A percentile compares a stretch with the other conserved stretches of the same genome.
phyloP scores from a whole-genome alignment of 352 stramenopile species.

The Pythium brachiatum region DNA sequence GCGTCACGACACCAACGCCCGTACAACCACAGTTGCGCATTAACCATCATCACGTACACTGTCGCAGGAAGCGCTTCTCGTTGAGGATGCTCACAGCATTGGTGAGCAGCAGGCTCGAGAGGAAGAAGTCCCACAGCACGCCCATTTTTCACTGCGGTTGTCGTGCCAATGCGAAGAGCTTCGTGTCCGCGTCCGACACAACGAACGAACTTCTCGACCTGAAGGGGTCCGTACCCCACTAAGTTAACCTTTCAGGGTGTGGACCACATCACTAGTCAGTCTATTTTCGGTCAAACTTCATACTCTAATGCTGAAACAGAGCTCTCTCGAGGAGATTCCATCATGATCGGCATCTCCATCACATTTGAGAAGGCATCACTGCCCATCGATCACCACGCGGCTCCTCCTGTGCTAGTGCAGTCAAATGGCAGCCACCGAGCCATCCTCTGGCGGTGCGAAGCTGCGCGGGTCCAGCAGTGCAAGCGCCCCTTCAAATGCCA shows the following conservation, averaged over 20 bases:
- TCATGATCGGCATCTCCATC: not conserved
- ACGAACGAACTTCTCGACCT: not conserved
- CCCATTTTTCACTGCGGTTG: conserved; percentile 44
- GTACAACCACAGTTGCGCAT: not conserved
- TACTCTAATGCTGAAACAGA: not conserved
- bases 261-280: conserved; percentile 2
- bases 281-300: conserved; percentile 1
- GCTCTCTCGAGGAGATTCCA: not conserved
- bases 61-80: conserved; percentile 84
- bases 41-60: conserved; percentile 43
- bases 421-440: not conserved
- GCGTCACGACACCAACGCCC: not conserved
- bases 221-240: not conserved
- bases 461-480: not conserved
- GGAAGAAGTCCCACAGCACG: conserved; percentile 87
- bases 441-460: not conserved
- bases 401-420: not conserved
- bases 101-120: conserved; percentile 81
- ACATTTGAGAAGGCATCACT: not conserved
- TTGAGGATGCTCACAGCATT: conserved; percentile 87
- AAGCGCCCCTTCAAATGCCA: not conserved
- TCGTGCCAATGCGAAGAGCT: not conserved
- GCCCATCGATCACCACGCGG: not conserved
- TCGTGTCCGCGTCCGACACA: conserved; percentile 10
- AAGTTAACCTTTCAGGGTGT: conserved; percentile 5